phyloP scores from a whole-genome alignment of 1,284 basidiomycete genomes.

The Ustilago shanxiensis region DNA sequence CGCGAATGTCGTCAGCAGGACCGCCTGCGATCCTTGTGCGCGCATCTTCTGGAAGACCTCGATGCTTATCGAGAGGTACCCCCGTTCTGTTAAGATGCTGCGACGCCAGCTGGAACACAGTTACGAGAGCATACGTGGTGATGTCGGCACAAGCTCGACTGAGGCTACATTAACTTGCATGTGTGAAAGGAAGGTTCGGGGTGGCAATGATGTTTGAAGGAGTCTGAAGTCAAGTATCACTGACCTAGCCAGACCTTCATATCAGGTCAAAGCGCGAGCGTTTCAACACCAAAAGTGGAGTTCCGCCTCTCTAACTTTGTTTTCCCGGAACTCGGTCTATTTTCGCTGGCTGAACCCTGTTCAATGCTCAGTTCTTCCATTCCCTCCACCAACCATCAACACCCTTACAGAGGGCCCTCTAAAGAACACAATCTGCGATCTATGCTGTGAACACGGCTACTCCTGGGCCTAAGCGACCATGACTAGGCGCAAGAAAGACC shows the following conservation, averaged over 20 bases:
- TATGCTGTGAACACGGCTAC: neutral
- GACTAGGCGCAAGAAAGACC: slow-evolving; percentile 63
- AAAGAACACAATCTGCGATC: neutral
- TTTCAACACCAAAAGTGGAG: slow-evolving; percentile 12
- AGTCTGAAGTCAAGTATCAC: too few species aligned
- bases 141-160: neutral
- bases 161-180: neutral
- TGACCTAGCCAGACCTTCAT: too few species aligned
- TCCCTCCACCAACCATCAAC: neutral
- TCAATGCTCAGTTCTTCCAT: slow-evolving; percentile 7
- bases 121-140: neutral
- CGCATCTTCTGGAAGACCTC: neutral
- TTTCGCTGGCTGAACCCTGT: neutral
- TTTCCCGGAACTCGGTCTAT: neutral
- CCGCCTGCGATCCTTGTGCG: neutral
- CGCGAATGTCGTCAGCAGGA: neutral
- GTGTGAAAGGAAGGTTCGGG: neutral
- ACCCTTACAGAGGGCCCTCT: neutral
- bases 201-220: too few species aligned
- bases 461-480: neutral
- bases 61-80: neutral
- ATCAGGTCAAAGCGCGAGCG: slow-evolving; percentile 23
- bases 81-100: neutral
- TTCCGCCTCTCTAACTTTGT: too few species aligned
- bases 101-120: neutral